phyloP scores from a whole-genome alignment of 1,284 basidiomycete species.

The Acaromyces ingoldii region DNA sequence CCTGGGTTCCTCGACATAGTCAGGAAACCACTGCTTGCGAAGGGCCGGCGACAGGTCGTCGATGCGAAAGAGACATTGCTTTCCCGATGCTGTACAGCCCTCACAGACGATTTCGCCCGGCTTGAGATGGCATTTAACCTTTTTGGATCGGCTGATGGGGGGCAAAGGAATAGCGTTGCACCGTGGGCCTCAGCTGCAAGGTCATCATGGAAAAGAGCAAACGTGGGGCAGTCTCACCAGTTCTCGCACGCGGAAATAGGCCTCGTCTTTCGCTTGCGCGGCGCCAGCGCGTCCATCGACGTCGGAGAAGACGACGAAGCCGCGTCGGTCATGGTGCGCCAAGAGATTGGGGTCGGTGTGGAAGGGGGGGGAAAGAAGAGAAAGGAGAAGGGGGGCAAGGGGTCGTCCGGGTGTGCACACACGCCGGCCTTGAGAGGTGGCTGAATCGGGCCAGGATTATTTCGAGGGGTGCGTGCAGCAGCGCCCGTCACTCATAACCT shows the following conservation, averaged over 20 bases:
- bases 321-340: too few relatives aligned
- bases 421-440: too few relatives aligned
- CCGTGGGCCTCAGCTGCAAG: neutral
- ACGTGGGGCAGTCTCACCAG: conserved; percentile 13
- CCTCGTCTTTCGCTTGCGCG: conserved; percentile 40
- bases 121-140: conserved; percentile 37
- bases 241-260: conserved; percentile 43
- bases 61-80: conserved; percentile 40
- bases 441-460: too few relatives aligned
- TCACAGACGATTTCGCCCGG: conserved; percentile 38
- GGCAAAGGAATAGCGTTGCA: neutral
- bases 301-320: too few relatives aligned
- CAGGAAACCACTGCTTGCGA: conserved; percentile 32
- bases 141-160: conserved; percentile 37
- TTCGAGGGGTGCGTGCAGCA: too few relatives aligned
- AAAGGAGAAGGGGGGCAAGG: too few relatives aligned
- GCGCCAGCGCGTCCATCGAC: too few relatives aligned
- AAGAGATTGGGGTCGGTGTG: too few relatives aligned
- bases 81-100: conserved; percentile 34
- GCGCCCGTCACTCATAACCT: too few relatives aligned
- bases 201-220: neutral
- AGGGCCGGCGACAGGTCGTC: conserved; percentile 41
- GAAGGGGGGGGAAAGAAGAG: too few relatives aligned
- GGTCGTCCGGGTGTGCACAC: too few relatives aligned
- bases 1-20: too few relatives aligned